phyloP scores from a whole-genome alignment of 345 rosid species.

The Rhodamnia rubescens region DNA sequence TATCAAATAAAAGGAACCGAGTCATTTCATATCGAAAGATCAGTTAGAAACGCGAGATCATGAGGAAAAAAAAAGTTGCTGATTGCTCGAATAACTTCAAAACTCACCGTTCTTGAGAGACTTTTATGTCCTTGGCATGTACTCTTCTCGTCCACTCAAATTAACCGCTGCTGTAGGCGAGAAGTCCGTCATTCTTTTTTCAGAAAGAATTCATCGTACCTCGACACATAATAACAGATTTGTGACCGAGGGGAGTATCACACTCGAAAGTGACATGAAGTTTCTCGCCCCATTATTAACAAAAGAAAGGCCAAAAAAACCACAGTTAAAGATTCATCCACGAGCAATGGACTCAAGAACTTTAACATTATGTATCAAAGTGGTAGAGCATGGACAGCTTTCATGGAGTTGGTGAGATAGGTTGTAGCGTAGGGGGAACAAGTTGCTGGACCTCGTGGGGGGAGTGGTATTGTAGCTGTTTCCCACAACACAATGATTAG shows the following conservation, averaged over 20 bases:
- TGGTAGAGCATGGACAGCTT: not conserved
- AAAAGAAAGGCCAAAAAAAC: not conserved
- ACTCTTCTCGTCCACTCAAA: not conserved
- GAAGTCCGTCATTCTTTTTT: not conserved
- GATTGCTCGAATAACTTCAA: not conserved
- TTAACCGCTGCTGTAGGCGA: not conserved
- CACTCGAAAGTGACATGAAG: not conserved
- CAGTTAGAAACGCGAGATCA: not conserved
- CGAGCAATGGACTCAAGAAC: not conserved
- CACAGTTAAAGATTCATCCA: not conserved
- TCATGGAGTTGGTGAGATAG: not conserved
- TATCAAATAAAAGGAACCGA: not conserved
- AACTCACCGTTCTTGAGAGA: not conserved
- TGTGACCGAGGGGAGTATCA: not conserved
- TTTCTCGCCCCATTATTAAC: not conserved
- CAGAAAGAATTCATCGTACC: not conserved
- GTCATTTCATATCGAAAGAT: not conserved
- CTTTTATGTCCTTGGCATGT: not conserved
- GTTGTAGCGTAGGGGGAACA: not conserved
- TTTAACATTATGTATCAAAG: not conserved
- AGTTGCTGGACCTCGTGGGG: not conserved
- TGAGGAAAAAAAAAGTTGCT: not conserved
- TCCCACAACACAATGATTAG: constrained; percentile 1
- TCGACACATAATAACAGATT: not conserved
- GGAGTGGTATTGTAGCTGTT: constrained; percentile 5